phyloP scores from a whole-genome alignment of 1,284 basidiomycete species.

The Fomitopsis betulina region DNA sequence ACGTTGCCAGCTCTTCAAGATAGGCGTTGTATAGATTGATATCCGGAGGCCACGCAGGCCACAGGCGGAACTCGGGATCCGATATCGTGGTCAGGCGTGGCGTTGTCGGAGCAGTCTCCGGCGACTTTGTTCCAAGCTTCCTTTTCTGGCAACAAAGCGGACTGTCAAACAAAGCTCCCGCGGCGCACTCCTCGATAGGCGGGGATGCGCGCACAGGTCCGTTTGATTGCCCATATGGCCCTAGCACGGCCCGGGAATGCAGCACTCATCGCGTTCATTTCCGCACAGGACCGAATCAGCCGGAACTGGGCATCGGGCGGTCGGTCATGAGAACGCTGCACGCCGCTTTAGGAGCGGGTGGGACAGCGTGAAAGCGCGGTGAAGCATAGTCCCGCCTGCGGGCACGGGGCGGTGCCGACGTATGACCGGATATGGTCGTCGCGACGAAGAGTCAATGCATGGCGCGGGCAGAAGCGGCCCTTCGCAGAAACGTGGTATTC shows the following conservation, averaged over 20 bases:
- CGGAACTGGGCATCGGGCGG: slow-evolving; percentile 2
- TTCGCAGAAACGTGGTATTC: not conserved
- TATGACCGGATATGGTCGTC: not conserved
- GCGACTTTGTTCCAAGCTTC: slow-evolving; percentile 11
- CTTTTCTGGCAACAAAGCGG: slow-evolving; percentile 14
- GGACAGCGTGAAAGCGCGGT: not conserved
- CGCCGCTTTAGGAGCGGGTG: not conserved
- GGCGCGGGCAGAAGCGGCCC: not conserved
- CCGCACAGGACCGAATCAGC: slow-evolving; percentile 17
- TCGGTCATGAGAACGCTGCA: not conserved
- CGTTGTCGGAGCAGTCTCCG: slow-evolving; percentile 9
- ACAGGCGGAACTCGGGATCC: slow-evolving; percentile 11
- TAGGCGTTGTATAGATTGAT: slow-evolving; percentile 7
- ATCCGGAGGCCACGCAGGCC: slow-evolving; percentile 8
- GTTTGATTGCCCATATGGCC: not conserved
- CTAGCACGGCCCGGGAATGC: slow-evolving; percentile 15
- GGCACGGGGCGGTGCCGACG: slow-evolving; percentile 4
- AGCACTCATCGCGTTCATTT: slow-evolving; percentile 8
- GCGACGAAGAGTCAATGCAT: slow-evolving; percentile 1
- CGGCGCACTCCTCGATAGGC: not conserved
- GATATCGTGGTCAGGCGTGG: slow-evolving; percentile 4
- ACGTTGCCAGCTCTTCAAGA: not conserved
- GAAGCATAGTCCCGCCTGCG: not conserved
- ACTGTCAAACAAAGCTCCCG: not conserved
- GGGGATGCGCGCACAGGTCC: slow-evolving; percentile 3